Evolutionary conservation across 2,329 filamentous ascomycete species (phyloP).

Genomic region (Botrytis fabae): DNA sequence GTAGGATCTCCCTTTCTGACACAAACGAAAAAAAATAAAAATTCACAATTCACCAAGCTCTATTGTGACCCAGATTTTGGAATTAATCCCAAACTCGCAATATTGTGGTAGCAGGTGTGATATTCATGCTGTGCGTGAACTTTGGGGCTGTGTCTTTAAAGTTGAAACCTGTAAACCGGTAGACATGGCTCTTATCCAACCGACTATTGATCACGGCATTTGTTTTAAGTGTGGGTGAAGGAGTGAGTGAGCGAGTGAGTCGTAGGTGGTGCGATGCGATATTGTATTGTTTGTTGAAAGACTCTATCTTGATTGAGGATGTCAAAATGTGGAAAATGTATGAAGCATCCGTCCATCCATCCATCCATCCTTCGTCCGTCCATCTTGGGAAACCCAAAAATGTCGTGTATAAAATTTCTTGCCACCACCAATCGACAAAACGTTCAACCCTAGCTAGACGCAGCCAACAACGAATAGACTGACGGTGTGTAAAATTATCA

Average conservation of each 20-base stretch:
- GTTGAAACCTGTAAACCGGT: not conserved
- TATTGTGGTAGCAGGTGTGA: not conserved
- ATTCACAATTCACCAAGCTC: not conserved
- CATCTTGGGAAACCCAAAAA: too few species aligned
- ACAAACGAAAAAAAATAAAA: not conserved
- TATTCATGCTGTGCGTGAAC: not conserved
- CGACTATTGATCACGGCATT: not conserved
- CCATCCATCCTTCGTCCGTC: too few species aligned
- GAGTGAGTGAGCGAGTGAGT: not conserved
- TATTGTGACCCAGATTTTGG: not conserved
- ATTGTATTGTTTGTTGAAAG: too few species aligned
- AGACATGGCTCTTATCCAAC: not conserved
- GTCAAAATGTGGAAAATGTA: not conserved
- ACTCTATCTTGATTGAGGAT: not conserved
- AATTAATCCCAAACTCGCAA: constrained; percentile 1
- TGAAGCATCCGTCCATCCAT: not conserved
- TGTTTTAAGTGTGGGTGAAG: not conserved
- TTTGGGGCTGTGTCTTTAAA: not conserved
- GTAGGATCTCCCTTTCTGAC: not conserved
- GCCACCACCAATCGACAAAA: not conserved
- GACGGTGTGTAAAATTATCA: too few species aligned
- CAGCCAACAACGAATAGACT: too few species aligned
- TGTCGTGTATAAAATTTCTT: not conserved
- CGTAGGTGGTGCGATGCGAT: not conserved
- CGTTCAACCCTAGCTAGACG: not conserved